Percentiles rank a stretch among this genome's conserved stretches.
Evolutionary conservation across 2,329 filamentous ascomycete genomes (phyloP).

Genomic region (Coniella vitis): DNA sequence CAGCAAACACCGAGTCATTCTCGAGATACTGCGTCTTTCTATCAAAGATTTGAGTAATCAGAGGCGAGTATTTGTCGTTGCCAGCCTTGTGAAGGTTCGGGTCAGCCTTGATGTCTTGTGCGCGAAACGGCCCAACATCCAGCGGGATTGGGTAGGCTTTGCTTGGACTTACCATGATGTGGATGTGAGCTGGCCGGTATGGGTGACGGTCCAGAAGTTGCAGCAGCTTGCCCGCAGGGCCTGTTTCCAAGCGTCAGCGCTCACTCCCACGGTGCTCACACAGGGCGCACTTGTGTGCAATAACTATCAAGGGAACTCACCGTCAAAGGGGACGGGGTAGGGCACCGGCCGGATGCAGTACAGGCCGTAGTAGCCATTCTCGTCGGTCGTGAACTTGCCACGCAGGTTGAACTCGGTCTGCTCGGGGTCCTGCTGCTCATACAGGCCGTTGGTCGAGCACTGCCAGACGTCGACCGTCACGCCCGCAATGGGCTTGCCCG

Average conservation of each 20-base stretch:
- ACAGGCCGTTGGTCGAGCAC: constrained; percentile 62
- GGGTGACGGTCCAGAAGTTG: constrained; percentile 47
- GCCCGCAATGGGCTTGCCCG: constrained; percentile 56
- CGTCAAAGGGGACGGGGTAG: constrained; percentile 26
- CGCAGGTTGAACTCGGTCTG: constrained; percentile 57
- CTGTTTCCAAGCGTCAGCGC: constrained; percentile 25
- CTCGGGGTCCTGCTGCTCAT: constrained; percentile 62
- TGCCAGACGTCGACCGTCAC: constrained; percentile 75
- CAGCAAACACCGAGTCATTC: constrained; percentile 33
- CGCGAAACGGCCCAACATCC: no score
- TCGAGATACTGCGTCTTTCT: constrained; percentile 47
- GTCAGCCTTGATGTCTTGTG: constrained; percentile 1
- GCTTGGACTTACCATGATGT: constrained; percentile 43
- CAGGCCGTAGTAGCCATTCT: constrained; percentile 52
- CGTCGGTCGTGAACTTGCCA: constrained; percentile 58
- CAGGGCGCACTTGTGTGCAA: no score
- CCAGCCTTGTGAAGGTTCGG: constrained; percentile 4
- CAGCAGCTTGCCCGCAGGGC: constrained; percentile 47
- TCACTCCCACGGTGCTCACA: constrained; percentile 3
- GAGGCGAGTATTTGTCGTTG: constrained; percentile 21
- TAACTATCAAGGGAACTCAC: background rate
- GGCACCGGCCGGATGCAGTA: constrained; percentile 50
- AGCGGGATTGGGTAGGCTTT: background rate
- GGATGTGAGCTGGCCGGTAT: constrained; percentile 53
- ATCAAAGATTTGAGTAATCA: constrained; percentile 62